Base-by-base conservation (phyloP, 768 basidiomycete species). In the Psilocybe subaeruginosa region DNA sequence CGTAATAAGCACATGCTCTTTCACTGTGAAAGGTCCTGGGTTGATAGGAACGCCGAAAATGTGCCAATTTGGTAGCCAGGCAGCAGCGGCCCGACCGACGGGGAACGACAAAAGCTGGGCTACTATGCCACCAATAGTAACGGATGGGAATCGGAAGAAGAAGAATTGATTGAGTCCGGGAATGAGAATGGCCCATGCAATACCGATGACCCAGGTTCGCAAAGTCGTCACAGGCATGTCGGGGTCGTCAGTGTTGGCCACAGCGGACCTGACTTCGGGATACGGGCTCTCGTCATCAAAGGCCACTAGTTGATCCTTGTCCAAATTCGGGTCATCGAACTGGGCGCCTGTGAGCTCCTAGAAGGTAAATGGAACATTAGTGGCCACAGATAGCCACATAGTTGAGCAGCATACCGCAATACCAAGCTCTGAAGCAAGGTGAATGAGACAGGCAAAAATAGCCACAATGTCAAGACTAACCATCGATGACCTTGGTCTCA, bases 21-120 rank as follows among this genome's bases (percentile, higher is more conserved):
- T 92, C 70, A 91, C 84, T 2, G 82, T 82, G 74, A 92, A 92
- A 1, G 85, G 88, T 29, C 91, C 91, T 0, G 91, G 90, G 70
- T 92, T 92, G 45, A 92, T 68, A 4, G 82, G 75, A 51, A 87
- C 62, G 8, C 88, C 88, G 45, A 88, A 84, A 58, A 90, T 78
- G 43, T 72, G 80, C 69, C 79, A 77, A 59, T 80, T 78, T 12
- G 89, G 89, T 29, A 89, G 52, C 59, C 76, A 75, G 7, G 78
- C 74, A 0, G 86, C 85, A 73, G 84, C 85, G 1, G 81, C 72
- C 43, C 81, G 78, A 41, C 91, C 91, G 30, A 91, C 68, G 1
- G 91, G 91, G 72, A 85, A 90, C 0, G 89, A 85, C 19, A 92
- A 70, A 43, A 93, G 73, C 70, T 91, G 90, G 1, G 89, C 90